Conservation (phyloP, 2,329 filamentous ascomycete species). For the Clonostachys rhizophaga region DNA sequence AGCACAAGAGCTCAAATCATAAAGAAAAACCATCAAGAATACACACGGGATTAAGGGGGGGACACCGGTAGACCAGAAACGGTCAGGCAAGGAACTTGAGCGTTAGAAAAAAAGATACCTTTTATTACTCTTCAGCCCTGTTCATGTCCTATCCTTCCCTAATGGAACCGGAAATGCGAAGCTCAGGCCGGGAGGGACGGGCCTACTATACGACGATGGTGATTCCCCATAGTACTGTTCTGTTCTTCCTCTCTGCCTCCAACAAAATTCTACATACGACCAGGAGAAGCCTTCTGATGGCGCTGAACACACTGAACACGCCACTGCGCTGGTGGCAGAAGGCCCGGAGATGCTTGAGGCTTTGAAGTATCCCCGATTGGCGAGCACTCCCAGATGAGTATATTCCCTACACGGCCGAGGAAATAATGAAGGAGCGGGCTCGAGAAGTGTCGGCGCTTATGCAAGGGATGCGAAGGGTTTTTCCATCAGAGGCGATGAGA, state of each 20-base stretch:
- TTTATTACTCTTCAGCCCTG: slow-evolving; percentile 12
- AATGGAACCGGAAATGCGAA: slow-evolving; percentile 11
- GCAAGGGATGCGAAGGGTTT: slow-evolving; percentile 8
- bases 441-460: slow-evolving; percentile 8
- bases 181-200: slow-evolving; percentile 8
- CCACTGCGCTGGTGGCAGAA: slow-evolving; percentile 6
- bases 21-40: slow-evolving; percentile 3
- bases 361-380: slow-evolving; percentile 4
- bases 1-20: neutral
- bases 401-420: slow-evolving; percentile 4
- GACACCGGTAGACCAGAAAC: slow-evolving; percentile 12
- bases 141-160: slow-evolving; percentile 11
- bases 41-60: slow-evolving; percentile 9
- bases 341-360: slow-evolving; percentile 3
- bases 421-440: slow-evolving; percentile 4
- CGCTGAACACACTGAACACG: neutral
- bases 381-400: slow-evolving; percentile 6
- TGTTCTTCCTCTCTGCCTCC: slow-evolving; percentile 9
- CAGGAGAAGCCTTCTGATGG: slow-evolving; percentile 6
- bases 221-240: slow-evolving; percentile 8
- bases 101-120: slow-evolving; percentile 10
- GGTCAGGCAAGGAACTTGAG: slow-evolving; percentile 10
- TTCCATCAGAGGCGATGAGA: slow-evolving; percentile 7
- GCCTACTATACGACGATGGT: slow-evolving; percentile 8
- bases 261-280: slow-evolving; percentile 7